phyloP scores from a whole-genome alignment of 345 rosid genomes.

The Excoecaria cochinchinensis region DNA sequence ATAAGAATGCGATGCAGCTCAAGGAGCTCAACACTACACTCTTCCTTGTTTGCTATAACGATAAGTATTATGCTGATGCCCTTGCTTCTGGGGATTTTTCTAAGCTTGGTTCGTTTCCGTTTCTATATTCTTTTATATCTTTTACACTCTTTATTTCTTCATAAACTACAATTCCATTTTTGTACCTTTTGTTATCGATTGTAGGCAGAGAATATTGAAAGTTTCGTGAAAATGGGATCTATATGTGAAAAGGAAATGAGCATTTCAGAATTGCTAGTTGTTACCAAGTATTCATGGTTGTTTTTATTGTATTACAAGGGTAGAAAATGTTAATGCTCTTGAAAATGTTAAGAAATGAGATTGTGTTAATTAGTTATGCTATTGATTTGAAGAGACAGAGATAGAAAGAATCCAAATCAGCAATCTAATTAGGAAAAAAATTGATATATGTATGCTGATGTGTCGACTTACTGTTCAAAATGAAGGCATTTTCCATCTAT shows the following conservation, averaged over 20 bases:
- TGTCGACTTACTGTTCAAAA: too few relatives aligned
- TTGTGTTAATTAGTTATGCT: too few relatives aligned
- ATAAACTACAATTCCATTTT: not conserved
- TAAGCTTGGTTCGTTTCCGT: conserved; percentile 60
- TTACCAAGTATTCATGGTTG: not conserved
- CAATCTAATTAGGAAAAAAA: too few relatives aligned
- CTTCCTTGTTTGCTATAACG: conserved; percentile 93
- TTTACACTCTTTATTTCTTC: not conserved
- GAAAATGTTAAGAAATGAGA: too few relatives aligned
- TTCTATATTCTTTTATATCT: not conserved
- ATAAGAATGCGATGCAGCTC: conserved; percentile 97
- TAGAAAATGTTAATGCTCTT: not conserved
- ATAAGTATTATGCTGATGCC: conserved; percentile 85
- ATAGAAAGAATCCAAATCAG: too few relatives aligned
- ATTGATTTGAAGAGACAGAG: too few relatives aligned
- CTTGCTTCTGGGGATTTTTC: conserved; percentile 87
- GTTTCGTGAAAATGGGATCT: not conserved
- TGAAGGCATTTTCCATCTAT: too few relatives aligned
- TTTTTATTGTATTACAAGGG: not conserved
- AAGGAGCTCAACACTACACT: conserved; percentile 88
- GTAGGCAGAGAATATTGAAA: not conserved
- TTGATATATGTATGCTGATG: too few relatives aligned
- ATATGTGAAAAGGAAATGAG: not conserved
- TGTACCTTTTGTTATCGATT: not conserved
- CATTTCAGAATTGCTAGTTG: not conserved